Conservation (phyloP, 441 rosid genomes). For the Populus tomentosa region DNA sequence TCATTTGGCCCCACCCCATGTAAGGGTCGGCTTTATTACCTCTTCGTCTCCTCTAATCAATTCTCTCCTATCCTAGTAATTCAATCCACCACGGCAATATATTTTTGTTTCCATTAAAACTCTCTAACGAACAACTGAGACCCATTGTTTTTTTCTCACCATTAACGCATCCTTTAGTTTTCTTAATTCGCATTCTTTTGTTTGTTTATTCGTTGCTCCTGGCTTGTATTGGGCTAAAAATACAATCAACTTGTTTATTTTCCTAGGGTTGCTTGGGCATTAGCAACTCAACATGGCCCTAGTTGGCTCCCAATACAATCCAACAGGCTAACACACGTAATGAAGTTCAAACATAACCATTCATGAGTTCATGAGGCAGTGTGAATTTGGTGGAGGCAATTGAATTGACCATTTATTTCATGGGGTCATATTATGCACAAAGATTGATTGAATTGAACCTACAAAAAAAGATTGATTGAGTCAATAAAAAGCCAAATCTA, state of each 20-base stretch:
- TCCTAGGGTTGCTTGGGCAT: not conserved
- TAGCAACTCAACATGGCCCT: not conserved
- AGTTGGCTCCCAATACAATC: not conserved
- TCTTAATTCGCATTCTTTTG: too few relatives aligned
- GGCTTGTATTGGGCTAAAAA: not conserved
- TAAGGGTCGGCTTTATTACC: slow-evolving; percentile 6
- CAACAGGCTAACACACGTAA: not conserved
- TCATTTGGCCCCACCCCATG: slow-evolving; percentile 28
- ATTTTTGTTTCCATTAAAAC: not conserved
- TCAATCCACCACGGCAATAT: slow-evolving; percentile 27
- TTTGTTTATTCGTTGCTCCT: not conserved
- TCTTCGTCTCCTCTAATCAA: not conserved
- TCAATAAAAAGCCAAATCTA: not conserved
- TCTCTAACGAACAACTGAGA: not conserved
- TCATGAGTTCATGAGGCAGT: not conserved
- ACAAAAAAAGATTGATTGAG: not conserved
- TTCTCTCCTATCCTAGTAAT: not conserved
- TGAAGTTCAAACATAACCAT: not conserved
- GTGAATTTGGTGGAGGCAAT: not conserved
- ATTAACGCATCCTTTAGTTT: not conserved
- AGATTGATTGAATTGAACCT: not conserved
- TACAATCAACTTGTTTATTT: not conserved
- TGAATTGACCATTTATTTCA: not conserved
- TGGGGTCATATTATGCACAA: not conserved
- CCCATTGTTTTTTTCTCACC: slow-evolving; percentile 30